Conservation (phyloP, 257 asterid species). For the Marsdenia floribunda region DNA sequence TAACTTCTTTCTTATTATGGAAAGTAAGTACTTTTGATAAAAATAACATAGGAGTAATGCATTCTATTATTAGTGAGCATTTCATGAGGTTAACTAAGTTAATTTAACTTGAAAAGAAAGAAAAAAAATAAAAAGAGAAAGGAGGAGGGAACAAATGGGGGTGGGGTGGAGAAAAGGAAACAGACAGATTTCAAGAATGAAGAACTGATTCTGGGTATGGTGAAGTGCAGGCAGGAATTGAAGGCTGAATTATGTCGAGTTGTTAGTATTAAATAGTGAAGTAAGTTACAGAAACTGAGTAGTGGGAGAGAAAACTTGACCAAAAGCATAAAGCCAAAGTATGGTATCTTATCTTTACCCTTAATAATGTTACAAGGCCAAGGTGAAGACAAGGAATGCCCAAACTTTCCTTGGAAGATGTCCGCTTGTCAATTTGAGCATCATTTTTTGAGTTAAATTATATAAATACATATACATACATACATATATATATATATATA, state of each 20-base stretch:
- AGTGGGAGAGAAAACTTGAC: constrained; percentile 30
- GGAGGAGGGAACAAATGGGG: neutral
- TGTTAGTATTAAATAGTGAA: constrained; percentile 10
- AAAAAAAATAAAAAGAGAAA: neutral
- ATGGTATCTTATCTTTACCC: constrained; percentile 40
- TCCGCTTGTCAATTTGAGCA: constrained; percentile 45
- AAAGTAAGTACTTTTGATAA: neutral
- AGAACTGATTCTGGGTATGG: neutral
- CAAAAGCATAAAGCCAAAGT: constrained; percentile 35
- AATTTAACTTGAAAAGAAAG: neutral
- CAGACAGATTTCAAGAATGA: neutral
- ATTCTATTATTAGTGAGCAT: neutral
- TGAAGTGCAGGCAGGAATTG: neutral
- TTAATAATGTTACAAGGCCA: constrained; percentile 35
- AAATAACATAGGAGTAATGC: neutral
- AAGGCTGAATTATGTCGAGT: neutral
- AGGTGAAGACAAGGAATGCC: constrained; percentile 49
- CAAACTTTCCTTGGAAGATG: constrained; percentile 39
- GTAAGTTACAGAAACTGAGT: constrained; percentile 27
- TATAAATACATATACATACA: neutral
- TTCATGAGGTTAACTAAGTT: neutral
- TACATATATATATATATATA: neutral
- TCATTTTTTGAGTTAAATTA: constrained; percentile 27
- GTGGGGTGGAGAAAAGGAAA: constrained; percentile 3
- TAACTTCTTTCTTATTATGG: neutral